A percentile compares a stretch with the other conserved stretches of the same genome.
Conservation (phyloP, 305 asterid genomes). For the Plantago lanceolata region DNA sequence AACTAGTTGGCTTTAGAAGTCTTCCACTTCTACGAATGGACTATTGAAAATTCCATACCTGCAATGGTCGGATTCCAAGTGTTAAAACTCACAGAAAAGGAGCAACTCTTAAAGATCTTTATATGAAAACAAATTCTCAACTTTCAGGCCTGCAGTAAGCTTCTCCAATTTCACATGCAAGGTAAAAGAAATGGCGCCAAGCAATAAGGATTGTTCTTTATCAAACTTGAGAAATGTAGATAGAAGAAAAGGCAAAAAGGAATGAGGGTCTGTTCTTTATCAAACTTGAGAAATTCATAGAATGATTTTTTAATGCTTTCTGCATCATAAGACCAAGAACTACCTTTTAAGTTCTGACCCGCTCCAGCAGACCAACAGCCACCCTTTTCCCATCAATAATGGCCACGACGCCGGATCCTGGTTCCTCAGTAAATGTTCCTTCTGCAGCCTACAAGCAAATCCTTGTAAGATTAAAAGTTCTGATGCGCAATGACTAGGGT, state of each 20-base stretch:
- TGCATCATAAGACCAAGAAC: constrained; percentile 19
- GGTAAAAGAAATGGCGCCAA: background rate
- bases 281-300: too few relatives aligned
- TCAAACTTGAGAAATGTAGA: too few relatives aligned
- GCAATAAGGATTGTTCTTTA: too few relatives aligned
- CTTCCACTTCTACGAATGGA: constrained; percentile 65
- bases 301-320: constrained; percentile 17
- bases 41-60: constrained; percentile 76
- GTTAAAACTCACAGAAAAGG: constrained; percentile 2
- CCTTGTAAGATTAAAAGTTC: constrained; percentile 7
- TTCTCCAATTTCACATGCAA: constrained; percentile 4
- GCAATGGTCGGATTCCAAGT: constrained; percentile 16
- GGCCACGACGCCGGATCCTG: constrained; percentile 98
- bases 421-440: constrained; percentile 91
- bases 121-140: background rate
- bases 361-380: constrained; percentile 84
- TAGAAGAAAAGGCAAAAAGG: background rate
- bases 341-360: constrained; percentile 98
- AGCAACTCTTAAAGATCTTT: background rate
- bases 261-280: background rate
- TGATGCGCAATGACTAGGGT: constrained; percentile 14
- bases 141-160: background rate
- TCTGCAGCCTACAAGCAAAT: constrained; percentile 58
- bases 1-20: constrained; percentile 76
- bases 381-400: constrained; percentile 60